Evolutionary conservation across 257 asterid genomes (phyloP), one percentile per base, ranked within the genome.

Genomic region (Cinchona pubescens): DNA sequence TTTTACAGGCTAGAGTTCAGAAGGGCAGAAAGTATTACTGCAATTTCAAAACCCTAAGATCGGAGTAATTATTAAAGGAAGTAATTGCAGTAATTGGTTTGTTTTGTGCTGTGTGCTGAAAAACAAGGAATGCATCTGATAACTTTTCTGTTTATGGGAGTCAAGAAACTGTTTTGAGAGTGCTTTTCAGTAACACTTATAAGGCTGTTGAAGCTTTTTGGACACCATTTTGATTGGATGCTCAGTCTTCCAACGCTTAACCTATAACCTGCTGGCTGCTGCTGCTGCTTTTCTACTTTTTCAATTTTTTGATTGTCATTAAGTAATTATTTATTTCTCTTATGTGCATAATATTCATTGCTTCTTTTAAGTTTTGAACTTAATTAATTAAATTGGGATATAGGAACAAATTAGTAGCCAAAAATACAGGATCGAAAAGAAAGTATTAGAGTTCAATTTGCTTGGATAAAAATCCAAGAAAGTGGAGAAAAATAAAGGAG

Each of bases 71-170:
- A 61, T 61, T 65, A 75, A 55, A 68, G 18, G 61, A 55, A 73
- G 71, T 21, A 5, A 48, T 68, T 68, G 51, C 69, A 30, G 29
- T 32, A 68, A 76, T 37, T 16, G 59, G 45, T 30, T 35, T 11
- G 8, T 46, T 19, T 27, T 23, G 46, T 74, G 64, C 4, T 71
- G 27, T 8, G 25, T 38, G 62, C 85, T 71, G 76, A 56, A 71
- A 66, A 76, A 75, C 73, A 74, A 78, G 75, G 76, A 67, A 75
- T 66, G 32, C 69, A 58, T 61, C 67, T 58, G 78, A 66, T 62
- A 56, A 37, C 37, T 75, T 58, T 66, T 75, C 78, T 75, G 67
- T 59, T 66, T 72, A 30, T 42, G 45, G 19, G 62, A 80, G 72
- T 80, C 56, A 65, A 75, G 61, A 53, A 69, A 53, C 21, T 25